Base-by-base conservation (phyloP, 2,329 filamentous ascomycete species). In the Phaeomoniella chlamydospora region DNA sequence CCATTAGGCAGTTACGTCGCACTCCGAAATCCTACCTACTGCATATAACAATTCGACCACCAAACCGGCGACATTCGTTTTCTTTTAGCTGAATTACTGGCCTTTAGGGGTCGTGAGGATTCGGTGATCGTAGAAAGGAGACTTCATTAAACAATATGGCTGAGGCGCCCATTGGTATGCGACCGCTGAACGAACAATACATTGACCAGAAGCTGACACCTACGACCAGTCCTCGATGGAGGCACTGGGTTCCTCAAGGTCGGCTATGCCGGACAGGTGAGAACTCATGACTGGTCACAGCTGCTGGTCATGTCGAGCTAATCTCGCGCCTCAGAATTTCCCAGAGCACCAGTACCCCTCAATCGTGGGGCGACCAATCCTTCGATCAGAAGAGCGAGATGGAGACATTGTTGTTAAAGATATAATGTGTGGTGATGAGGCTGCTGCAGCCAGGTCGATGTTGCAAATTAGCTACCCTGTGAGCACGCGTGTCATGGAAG, bases 181-280 rank as follows among this genome's bases (percentile, higher is more conserved):
- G 29, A 39, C 12, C 29, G 18, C 29, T 18, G 16, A 26, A 29
- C 29, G 40, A 37, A 30, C 16, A 31, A 39, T 33, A 37, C 34
- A 40, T 31, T 32, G 32, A 15, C 35, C 33, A 18, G 39, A 45
- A 48, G 45, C 51, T 56, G 50, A 55, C 51, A 36, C 36, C 31
- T 34, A 44, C 39, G 15, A 33, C 41, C 58, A 96, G 90, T 98
- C 58, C 88, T 98, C 73, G 90, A 98, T 72, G 90, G 90, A 73
- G 90, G 90, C 64, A 98, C 90, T 58, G 90, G 90, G 64, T 98
- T 98, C 73, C 80, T 98, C 63, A 98, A 98, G 68, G 90, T 94
- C 66, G 90, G 90, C 61, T 98, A 96, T 69, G 90, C 90, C 55
- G 90, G 81, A 54, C 87, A 80, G 67, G 77, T 80, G 63, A 49